Evolutionary conservation across 2,329 filamentous ascomycete species (phyloP), one percentile per base, ranked within the genome.

Genomic region (Incumbomyces delicatus): DNA sequence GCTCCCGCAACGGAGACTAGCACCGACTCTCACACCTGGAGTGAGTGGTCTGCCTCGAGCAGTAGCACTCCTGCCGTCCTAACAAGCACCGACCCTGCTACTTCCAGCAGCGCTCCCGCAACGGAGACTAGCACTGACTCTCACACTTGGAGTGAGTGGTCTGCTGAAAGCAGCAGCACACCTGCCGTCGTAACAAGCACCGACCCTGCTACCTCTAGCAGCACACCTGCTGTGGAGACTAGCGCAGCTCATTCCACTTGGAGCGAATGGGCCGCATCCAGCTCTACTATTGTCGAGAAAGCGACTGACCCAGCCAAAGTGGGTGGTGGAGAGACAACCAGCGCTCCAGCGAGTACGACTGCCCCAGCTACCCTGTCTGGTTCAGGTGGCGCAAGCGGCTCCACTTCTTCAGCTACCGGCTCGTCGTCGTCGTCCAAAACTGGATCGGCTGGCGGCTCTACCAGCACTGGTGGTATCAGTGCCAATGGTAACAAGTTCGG

Each of bases 401-500:
- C 17, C 39, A 10, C 20, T 14, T 41, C 20, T 29, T 41, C 18
- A n/a, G n/a, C 41, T 13, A n/a, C 33, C 12, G 32, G 42, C n/a
- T n/a, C n/a, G 18, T n/a, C 29, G 5, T 6, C 20, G 10, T 36
- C 27, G 17, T 12, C 40, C 7, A 17, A 14, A 10, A 44, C 42
- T 8, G 34, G 31, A 42, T 46, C 46, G 4, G 46, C 49, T 32
- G 34, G 42, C 51, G 46, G 50, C 7, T 14, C 49, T 43, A 32
- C 43, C 50, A 47, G 38, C 53, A 48, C 48, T 35, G 44, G 44
- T 18, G 43, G 41, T 12, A 56, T 61, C 47, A 50, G 55, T 45
- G 50, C 59, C 64, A 62, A 61, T 43, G 60, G 60, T 42, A 60
- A 62, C 53, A 76, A 81, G 62, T 86, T 78, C 73, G 84, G 77